phyloP scores from a whole-genome alignment of 208 protist genomes.

The Angomonas deanei region DNA sequence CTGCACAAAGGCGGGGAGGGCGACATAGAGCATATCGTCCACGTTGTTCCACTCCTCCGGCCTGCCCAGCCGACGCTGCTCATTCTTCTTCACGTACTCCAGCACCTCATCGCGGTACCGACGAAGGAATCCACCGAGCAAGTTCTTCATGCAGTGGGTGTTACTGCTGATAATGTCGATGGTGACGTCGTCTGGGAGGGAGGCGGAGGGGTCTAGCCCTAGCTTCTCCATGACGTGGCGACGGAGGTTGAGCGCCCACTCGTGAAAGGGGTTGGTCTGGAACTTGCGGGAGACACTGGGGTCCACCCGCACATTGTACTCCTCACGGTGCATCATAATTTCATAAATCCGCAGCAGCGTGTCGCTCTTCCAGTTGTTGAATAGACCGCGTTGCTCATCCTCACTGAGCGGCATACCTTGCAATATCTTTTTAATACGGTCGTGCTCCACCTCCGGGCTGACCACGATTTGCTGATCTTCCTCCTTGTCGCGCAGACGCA shows the following conservation, averaged over 20 bases:
- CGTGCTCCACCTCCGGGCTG: constrained; percentile 33
- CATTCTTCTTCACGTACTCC: constrained; percentile 32
- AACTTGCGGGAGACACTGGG: constrained; percentile 74
- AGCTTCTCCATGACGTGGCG: constrained; percentile 64
- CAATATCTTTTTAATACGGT: constrained; percentile 45
- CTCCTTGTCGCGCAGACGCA: constrained; percentile 53
- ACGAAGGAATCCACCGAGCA: constrained; percentile 73
- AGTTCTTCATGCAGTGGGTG: constrained; percentile 89
- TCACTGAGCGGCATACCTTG: constrained; percentile 52
- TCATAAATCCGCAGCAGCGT: constrained; percentile 77
- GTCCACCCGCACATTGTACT: constrained; percentile 86
- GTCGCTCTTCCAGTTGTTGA: constrained; percentile 58
- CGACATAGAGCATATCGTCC: constrained; percentile 75
- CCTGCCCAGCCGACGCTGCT: constrained; percentile 32
- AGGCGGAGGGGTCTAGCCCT: constrained; percentile 40
- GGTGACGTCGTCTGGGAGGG: constrained; percentile 58
- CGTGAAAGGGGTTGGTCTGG: constrained; percentile 76
- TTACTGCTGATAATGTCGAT: constrained; percentile 89
- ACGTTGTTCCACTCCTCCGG: constrained; percentile 56
- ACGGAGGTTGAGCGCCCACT: constrained; percentile 83
- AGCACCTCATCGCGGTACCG: constrained; percentile 62
- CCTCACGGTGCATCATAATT: constrained; percentile 88
- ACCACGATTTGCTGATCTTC: constrained; percentile 15
- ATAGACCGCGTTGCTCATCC: constrained; percentile 60
- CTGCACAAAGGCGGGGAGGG: constrained; percentile 43